A percentile compares a stretch with the other conserved stretches of the same genome.
These are phyloP conservation scores for Vitis labrusca DNA, from an alignment of 164 flowering plant genomes.

Conservation along the genomic window DNA sequence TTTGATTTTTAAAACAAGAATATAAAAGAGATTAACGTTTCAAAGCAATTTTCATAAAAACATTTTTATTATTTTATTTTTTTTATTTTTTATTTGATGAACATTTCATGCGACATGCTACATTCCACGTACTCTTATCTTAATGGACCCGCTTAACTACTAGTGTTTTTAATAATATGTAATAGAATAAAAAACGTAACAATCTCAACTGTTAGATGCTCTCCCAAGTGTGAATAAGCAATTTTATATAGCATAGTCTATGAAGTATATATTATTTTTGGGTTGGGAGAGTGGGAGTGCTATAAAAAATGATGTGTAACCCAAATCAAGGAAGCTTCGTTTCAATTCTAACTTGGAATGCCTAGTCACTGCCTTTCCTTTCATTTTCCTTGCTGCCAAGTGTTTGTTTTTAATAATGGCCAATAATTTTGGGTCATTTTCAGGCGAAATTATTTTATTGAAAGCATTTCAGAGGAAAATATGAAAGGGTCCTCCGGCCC, in stretches of 20 bases:
- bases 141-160: no score
- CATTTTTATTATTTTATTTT: no score
- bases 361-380: constrained; percentile 8
- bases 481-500: background rate
- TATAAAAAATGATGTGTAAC: no score
- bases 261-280: no score
- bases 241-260: background rate
- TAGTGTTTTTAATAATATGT: no score
- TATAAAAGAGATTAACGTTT: no score
- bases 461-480: background rate
- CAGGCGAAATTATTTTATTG: background rate
- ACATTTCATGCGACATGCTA: no score
- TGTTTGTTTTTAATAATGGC: background rate
- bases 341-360: constrained; percentile 5
- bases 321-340: constrained; percentile 12
- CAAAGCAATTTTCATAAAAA: no score
- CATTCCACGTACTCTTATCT: no score
- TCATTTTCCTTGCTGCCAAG: constrained; percentile 2
- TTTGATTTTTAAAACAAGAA: no score
- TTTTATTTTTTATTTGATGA: no score
- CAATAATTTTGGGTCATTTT: constrained; percentile 14
- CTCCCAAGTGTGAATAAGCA: background rate
- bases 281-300: no score
- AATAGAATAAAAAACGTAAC: background rate
- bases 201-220: background rate